Percentiles rank a stretch among this genome's conserved stretches.
Conservation (phyloP, 495 filamentous ascomycete species). For the Hyaloscypha bicolor region DNA sequence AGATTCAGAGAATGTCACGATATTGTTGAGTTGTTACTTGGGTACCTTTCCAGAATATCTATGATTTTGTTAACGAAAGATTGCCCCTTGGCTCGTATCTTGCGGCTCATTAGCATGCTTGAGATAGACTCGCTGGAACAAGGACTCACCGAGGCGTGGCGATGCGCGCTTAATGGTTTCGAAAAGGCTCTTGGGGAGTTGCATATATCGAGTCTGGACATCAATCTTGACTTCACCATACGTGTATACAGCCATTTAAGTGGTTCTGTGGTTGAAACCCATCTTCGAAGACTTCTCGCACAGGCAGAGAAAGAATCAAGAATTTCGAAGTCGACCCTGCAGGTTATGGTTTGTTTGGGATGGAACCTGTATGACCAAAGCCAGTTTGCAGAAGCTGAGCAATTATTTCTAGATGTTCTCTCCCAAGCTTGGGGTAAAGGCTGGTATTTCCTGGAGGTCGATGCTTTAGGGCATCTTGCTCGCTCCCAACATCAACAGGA, state of each 20-base stretch:
- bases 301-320: background rate
- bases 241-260: background rate
- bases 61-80: background rate
- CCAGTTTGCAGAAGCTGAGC: background rate
- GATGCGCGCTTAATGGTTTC: background rate
- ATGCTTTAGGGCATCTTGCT: background rate
- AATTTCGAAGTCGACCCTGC: background rate
- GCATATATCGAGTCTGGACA: background rate
- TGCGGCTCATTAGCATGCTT: background rate
- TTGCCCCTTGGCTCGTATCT: background rate
- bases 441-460: background rate
- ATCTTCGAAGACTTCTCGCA: background rate
- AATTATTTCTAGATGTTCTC: background rate
- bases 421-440: background rate
- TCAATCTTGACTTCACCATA: background rate
- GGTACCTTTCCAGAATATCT: background rate
- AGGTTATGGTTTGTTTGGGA: background rate
- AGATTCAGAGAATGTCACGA: background rate
- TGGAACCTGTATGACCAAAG: background rate
- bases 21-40: background rate
- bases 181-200: background rate
- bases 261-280: background rate
- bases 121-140: background rate
- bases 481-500: background rate
- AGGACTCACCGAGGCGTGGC: background rate